phyloP scores from a whole-genome alignment of 495 filamentous ascomycete species.

The Penicillium lividum region DNA sequence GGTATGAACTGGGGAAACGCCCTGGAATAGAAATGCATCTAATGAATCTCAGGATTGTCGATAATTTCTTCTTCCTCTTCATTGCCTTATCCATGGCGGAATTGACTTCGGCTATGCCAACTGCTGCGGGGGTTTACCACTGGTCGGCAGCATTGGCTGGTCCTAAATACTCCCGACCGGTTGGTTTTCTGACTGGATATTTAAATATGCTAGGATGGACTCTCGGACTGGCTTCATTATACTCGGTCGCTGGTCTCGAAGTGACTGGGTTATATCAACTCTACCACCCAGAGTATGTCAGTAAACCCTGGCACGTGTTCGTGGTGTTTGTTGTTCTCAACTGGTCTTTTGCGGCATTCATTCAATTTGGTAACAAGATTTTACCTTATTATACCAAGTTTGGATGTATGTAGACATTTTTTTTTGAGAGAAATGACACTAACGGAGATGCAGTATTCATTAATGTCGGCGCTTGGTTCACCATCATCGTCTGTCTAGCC shows the following conservation, averaged over 20 bases:
- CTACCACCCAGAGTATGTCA: constrained; percentile 7
- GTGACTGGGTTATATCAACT: constrained; percentile 14
- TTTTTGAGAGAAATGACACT: neutral
- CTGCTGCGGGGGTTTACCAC: constrained; percentile 14
- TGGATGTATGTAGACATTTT: constrained; percentile 1
- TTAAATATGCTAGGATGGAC: constrained; percentile 14
- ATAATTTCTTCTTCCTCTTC: constrained; percentile 17
- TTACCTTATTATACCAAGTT: constrained; percentile 13
- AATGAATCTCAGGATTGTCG: constrained; percentile 7
- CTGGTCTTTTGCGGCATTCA: constrained; percentile 12
- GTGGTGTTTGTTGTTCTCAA: constrained; percentile 14
- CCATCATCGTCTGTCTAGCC: constrained; percentile 7
- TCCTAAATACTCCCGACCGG: constrained; percentile 7
- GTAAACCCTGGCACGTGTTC: constrained; percentile 12
- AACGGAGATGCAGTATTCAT: constrained; percentile 4
- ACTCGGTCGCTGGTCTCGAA: constrained; percentile 11
- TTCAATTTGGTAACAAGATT: constrained; percentile 15
- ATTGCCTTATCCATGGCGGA: constrained; percentile 13
- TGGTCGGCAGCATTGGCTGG: constrained; percentile 14
- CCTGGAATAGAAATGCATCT: neutral
- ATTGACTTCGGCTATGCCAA: constrained; percentile 15
- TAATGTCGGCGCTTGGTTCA: constrained; percentile 14
- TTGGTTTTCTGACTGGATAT: constrained; percentile 12
- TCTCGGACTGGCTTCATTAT: constrained; percentile 12
- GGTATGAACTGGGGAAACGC: neutral